Evolutionary conservation across 2,329 filamentous ascomycete genomes (phyloP).

Genomic region (Elsinoe arachidis): DNA sequence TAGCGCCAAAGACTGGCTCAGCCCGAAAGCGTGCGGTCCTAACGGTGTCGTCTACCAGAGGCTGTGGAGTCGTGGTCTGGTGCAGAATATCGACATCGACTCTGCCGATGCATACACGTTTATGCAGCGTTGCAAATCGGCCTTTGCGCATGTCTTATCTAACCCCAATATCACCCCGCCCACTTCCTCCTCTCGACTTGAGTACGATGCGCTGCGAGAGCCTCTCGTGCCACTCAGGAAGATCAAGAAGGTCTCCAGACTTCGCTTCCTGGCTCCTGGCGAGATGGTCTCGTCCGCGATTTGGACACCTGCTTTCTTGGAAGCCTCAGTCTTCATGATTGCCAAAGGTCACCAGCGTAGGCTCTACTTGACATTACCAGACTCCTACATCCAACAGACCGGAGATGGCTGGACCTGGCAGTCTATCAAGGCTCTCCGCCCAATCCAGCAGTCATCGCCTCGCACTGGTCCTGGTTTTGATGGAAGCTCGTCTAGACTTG

Average conservation of each 20-base stretch:
- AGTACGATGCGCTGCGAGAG: slow-evolving; percentile 55
- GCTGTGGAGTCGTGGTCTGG: slow-evolving; percentile 65
- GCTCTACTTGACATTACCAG: slow-evolving; percentile 66
- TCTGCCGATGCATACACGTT: slow-evolving; percentile 60
- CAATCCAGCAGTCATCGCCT: slow-evolving; percentile 37
- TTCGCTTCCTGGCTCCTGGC: slow-evolving; percentile 60
- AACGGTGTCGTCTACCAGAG: slow-evolving; percentile 57
- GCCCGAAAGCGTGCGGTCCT: slow-evolving; percentile 58
- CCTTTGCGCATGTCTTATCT: slow-evolving; percentile 47
- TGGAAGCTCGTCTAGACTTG: slow-evolving; percentile 51
- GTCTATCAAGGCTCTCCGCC: slow-evolving; percentile 53
- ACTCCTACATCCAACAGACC: slow-evolving; percentile 62
- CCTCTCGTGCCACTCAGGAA: slow-evolving; percentile 70
- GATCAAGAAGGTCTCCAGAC: slow-evolving; percentile 61
- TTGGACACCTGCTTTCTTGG: slow-evolving; percentile 64
- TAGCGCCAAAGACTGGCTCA: slow-evolving; percentile 49
- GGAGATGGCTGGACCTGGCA: slow-evolving; percentile 63
- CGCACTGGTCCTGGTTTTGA: slow-evolving; percentile 40
- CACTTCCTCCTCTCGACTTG: slow-evolving; percentile 23
- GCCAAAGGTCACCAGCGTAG: slow-evolving; percentile 51
- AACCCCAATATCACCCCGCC: slow-evolving; percentile 15
- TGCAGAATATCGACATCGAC: slow-evolving; percentile 54
- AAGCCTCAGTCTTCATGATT: slow-evolving; percentile 65
- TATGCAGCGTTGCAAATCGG: slow-evolving; percentile 51
- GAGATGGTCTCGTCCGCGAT: slow-evolving; percentile 65